These are phyloP conservation scores for Suillus americanus DNA, from an alignment of 768 basidiomycete species.

Conservation along the genomic window DNA sequence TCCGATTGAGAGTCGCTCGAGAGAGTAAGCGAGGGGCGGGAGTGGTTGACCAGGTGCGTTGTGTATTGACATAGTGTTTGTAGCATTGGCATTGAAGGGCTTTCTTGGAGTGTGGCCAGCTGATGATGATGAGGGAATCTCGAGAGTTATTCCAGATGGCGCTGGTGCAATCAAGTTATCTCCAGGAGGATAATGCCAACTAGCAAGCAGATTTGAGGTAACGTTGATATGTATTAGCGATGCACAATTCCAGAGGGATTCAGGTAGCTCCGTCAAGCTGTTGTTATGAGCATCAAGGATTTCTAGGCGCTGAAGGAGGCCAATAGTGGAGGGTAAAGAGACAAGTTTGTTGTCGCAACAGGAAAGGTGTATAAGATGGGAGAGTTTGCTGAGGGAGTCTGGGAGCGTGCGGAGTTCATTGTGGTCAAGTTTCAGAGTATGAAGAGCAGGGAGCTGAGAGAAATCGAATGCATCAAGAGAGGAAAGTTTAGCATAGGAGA, in stretches of 20 bases:
- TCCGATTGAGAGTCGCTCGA: conserved; percentile 81
- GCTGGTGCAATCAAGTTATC: conserved; percentile 27
- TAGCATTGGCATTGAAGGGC: conserved; percentile 36
- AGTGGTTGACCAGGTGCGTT: conserved; percentile 28
- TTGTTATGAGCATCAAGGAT: conserved; percentile 90
- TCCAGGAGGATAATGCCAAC: conserved; percentile 66
- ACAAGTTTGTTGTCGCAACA: conserved; percentile 91
- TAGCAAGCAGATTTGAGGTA: conserved; percentile 81
- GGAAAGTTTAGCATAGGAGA: conserved; percentile 87
- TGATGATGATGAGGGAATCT: conserved; percentile 14
- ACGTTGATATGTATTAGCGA: conserved; percentile 74
- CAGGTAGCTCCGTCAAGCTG: conserved; percentile 74
- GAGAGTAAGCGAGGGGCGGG: conserved; percentile 65
- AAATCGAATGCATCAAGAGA: conserved; percentile 75
- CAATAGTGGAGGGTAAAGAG: conserved; percentile 73
- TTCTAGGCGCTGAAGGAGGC: conserved; percentile 70
- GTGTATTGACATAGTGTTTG: conserved; percentile 21
- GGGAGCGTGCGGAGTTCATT: conserved; percentile 86
- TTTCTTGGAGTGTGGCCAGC: conserved; percentile 21
- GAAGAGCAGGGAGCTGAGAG: conserved; percentile 69
- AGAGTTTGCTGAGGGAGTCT: conserved; percentile 75
- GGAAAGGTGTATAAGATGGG: conserved; percentile 67
- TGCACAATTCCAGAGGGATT: conserved; percentile 80
- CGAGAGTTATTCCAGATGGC: conserved; percentile 22
- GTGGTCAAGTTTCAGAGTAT: conserved; percentile 73